phyloP scores from a whole-genome alignment of 2,329 filamentous ascomycete species.

The Fusarium keratoplasticum region DNA sequence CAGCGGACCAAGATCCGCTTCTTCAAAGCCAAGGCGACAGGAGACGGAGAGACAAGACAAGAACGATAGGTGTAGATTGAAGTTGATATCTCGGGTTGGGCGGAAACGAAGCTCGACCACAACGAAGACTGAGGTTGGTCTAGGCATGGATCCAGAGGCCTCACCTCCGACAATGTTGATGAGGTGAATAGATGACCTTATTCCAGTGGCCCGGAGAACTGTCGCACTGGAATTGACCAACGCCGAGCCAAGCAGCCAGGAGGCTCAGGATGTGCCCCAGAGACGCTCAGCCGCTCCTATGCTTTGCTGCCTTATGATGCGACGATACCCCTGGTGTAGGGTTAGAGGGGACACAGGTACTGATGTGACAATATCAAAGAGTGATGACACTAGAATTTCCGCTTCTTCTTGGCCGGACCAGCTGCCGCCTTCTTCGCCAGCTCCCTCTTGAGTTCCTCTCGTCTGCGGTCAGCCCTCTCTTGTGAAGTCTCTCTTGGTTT shows the following conservation, averaged over 20 bases:
- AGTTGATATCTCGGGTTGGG: neutral
- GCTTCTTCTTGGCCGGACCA: slow-evolving; percentile 66
- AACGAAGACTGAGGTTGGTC: neutral
- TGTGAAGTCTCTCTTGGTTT: slow-evolving; percentile 56
- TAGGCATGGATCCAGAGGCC: neutral
- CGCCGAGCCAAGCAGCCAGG: neutral
- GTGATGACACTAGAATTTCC: slow-evolving; percentile 57
- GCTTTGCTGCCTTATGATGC: neutral
- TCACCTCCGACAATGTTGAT: neutral
- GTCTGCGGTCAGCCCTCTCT: slow-evolving; percentile 61
- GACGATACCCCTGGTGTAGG: neutral
- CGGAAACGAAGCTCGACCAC: neutral
- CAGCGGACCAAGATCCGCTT: neutral
- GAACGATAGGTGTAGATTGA: neutral
- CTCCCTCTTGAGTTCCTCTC: slow-evolving; percentile 63
- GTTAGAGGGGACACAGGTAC: too few relatives aligned
- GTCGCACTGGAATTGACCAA: neutral
- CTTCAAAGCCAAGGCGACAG: neutral
- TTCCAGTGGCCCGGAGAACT: neutral
- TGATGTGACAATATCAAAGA: neutral
- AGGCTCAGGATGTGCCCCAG: neutral
- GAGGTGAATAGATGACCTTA: neutral
- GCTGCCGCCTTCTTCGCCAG: slow-evolving; percentile 61
- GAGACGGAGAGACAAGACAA: neutral
- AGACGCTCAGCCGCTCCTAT: too few relatives aligned